Evolutionary conservation across 805 yeast genomes (phyloP), one percentile per base, ranked within the genome.

Genomic region (Candida ovalis): DNA sequence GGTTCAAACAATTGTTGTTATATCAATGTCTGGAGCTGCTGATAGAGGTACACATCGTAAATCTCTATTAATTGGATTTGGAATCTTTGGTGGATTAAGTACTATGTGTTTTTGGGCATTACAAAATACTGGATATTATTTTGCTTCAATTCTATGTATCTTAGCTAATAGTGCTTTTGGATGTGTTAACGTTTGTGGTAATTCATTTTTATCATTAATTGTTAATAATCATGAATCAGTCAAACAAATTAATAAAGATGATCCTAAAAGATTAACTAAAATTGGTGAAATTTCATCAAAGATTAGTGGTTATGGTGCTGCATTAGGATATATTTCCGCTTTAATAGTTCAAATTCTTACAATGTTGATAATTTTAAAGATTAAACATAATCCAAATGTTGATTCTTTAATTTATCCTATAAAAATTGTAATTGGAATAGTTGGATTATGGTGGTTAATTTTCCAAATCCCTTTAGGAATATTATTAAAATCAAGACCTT

Each of bases 181-280:
- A 1, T 88, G 86, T 8, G 88, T 84, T 2, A 82, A 82, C 47
- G 92, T 86, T 10, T 84, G 90, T 54, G 91, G 90, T 6, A 87
- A 86, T 62, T 82, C 94, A 1, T 78, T 80, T 54, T 62, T 86
- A 39, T 90, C 94, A 0, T 71, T 78, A 1, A 64, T 86, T 33
- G 85, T 81, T 2, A 65, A 73, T 15, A 75, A 76, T 48, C 69
- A 70, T 43, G 47, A 51, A 25, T 28, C 40, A 9, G 52, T 52
- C 9, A 44, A 49, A 10, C 17, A 27, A 1, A 22, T 53, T 4
- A 8, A n/a, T 8, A 10, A 37, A 15, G 23, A 43, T 13, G 53
- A 44, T 17, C 42, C 52, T 0, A 38, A 42, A 48, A 46, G 45
- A 38, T 43, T 52, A 25, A 43, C 45, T 12, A 53, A 35, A 22